These are phyloP conservation scores for Botryosphaeria dothidea DNA, from an alignment of 2,329 filamentous ascomycete genomes.

Conservation along the genomic window DNA sequence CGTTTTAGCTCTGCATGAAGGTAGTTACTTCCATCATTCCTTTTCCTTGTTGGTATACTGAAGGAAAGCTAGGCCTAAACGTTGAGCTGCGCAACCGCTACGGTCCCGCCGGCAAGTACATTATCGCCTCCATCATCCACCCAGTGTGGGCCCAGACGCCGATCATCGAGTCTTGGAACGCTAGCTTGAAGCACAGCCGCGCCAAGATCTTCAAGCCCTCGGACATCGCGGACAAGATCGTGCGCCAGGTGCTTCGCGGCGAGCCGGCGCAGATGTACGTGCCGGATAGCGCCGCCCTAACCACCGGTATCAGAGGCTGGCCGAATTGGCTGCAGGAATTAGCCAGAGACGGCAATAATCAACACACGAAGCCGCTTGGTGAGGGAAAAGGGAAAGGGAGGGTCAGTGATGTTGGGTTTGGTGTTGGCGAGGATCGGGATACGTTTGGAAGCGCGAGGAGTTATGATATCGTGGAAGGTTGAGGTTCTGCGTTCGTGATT, in stretches of 20 bases:
- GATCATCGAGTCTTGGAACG: slow-evolving; percentile 26
- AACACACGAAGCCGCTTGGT: background rate
- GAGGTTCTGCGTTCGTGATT: background rate
- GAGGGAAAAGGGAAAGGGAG: slow-evolving; percentile 2
- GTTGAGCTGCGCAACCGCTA: slow-evolving; percentile 31
- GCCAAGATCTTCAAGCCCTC: slow-evolving; percentile 24
- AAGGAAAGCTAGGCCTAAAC: slow-evolving; percentile 24
- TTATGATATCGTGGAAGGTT: slow-evolving; percentile 4
- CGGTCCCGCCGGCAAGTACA: slow-evolving; percentile 24
- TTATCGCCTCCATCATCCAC: slow-evolving; percentile 33
- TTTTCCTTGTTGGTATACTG: background rate
- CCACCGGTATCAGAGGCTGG: slow-evolving; percentile 24
- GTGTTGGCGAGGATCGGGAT: background rate
- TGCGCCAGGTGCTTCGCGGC: slow-evolving; percentile 29
- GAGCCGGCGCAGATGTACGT: slow-evolving; percentile 28
- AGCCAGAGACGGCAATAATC: background rate
- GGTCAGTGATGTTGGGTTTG: background rate
- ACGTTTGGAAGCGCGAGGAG: background rate
- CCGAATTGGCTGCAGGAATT: slow-evolving; percentile 32
- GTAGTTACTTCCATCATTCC: slow-evolving; percentile 9
- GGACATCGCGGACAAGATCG: slow-evolving; percentile 27
- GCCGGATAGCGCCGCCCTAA: slow-evolving; percentile 23
- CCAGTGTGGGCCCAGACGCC: slow-evolving; percentile 31
- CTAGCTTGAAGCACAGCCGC: slow-evolving; percentile 23
- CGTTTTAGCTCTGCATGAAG: slow-evolving; percentile 32